Conservation (phyloP, 768 basidiomycete genomes). For the Termitomyces heimii region DNA sequence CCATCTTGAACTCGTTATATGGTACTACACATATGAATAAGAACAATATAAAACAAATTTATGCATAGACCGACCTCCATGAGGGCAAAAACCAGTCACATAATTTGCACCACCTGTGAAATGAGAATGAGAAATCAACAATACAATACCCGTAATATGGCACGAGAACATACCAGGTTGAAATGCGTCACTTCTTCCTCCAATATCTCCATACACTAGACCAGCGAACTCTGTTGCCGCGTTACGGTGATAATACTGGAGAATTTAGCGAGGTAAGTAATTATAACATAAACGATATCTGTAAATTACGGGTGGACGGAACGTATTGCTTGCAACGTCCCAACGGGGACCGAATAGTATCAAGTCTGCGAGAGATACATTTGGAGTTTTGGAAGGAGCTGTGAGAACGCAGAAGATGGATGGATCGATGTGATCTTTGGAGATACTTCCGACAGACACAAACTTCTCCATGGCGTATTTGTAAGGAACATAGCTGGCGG, state of each 20-base stretch:
- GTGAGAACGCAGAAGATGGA: conserved; percentile 67
- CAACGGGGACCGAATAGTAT: conserved; percentile 60
- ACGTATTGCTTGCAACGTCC: conserved; percentile 55
- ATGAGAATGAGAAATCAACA: neutral
- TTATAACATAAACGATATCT: neutral
- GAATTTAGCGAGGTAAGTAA: neutral
- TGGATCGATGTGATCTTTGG: conserved; percentile 66
- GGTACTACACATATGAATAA: conserved; percentile 30
- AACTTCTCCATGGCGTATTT: conserved; percentile 65
- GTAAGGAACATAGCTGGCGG: conserved; percentile 53
- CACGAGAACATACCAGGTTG: conserved; percentile 34
- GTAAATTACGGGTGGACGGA: conserved; percentile 48
- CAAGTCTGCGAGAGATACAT: conserved; percentile 57
- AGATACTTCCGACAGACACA: conserved; percentile 55
- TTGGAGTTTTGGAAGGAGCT: conserved; percentile 53
- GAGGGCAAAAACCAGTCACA: conserved; percentile 60
- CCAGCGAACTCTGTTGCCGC: conserved; percentile 61
- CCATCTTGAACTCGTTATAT: conserved; percentile 56
- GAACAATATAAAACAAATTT: neutral
- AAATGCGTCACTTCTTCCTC: conserved; percentile 58
- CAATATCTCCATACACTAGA: conserved; percentile 56
- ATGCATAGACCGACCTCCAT: conserved; percentile 39
- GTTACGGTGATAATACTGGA: conserved; percentile 61
- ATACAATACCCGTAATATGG: neutral
- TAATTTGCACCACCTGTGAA: conserved; percentile 49